Evolutionary conservation across 2,329 filamentous ascomycete species (phyloP), one percentile per base, ranked within the genome.

Genomic region (Ceratocystis albifundus): DNA sequence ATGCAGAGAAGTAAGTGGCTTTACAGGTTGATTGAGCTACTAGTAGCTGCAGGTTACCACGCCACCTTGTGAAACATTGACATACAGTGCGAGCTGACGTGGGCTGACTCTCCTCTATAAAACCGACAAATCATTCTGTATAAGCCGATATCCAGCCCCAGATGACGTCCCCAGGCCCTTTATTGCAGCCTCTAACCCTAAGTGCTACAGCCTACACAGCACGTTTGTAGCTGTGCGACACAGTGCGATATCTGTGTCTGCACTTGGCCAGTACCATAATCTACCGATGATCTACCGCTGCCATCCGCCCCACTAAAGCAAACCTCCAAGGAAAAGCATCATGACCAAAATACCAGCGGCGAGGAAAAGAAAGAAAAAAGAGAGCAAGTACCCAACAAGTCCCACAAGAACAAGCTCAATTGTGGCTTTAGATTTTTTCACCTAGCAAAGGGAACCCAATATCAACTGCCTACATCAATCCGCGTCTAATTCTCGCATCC

Each of bases 261-360:
- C 32, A 61, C 55, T 6, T 4, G 3, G 0, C 4, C 5, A 8
- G 2, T 5, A 3, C 65, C 36, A 48, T 12, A 12, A 30, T 20
- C 62, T 62, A 46, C 48, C 45, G 59, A 32, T 17, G 28, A 28
- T 63, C 61, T 57, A 59, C 55, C 65, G 22, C 57, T 1, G 15
- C 3, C 17, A 50, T 30, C 22, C 30, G 46, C 30, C 61, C 44
- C 44, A 46, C 61, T 63, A 46, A 63, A 55, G 50, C 64, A 50
- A 55, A 28, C 41, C 50, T 59, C 41, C 50, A 65, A 36, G 22
- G 36, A 12, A 41, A 36, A 46, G 48, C 48, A 59, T 30, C 55
- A 32, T 59, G 28, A 25, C 55, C 55, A 36, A 46, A 62, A 45
- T 62, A 28, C n/a, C 36, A 28, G 32, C 20, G 15, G 36, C 36